A percentile compares a stretch with the other conserved stretches of the same genome.
phyloP scores from a whole-genome alignment of 2,329 filamentous ascomycete genomes.

The Pseudogymnoascus sp. region DNA sequence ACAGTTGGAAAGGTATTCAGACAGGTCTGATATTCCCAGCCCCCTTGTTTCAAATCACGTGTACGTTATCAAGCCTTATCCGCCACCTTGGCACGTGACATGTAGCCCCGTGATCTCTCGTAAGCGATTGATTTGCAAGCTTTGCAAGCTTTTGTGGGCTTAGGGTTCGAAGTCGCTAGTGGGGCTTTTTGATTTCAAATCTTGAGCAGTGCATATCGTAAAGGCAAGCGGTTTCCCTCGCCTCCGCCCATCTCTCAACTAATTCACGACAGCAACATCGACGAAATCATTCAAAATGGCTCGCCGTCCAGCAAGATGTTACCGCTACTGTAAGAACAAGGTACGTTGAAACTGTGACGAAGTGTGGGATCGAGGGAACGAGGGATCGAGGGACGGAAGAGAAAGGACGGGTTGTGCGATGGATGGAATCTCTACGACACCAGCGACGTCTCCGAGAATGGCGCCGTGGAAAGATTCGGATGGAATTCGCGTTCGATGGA shows the following conservation, averaged over 20 bases:
- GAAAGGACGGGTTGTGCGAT: background rate
- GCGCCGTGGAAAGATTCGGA: background rate
- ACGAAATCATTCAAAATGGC: slow-evolving; percentile 81
- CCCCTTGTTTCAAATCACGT: background rate
- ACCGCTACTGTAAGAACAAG: slow-evolving; percentile 99
- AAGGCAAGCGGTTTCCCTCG: slow-evolving; percentile 7
- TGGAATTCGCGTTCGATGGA: background rate
- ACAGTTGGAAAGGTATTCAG: background rate
- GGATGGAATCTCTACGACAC: background rate
- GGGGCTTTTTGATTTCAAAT: slow-evolving; percentile 9
- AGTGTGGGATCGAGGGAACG: background rate
- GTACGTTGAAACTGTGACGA: slow-evolving; percentile 44
- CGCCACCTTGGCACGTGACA: background rate
- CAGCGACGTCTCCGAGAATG: background rate
- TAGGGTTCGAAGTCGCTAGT: slow-evolving; percentile 5
- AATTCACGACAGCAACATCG: slow-evolving; percentile 23
- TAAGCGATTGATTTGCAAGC: slow-evolving; percentile 9
- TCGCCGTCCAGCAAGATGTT: slow-evolving; percentile 98
- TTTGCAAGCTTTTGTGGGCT: slow-evolving; percentile 10
- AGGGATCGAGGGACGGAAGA: background rate
- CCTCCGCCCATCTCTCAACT: slow-evolving; percentile 7
- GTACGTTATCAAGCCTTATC: background rate
- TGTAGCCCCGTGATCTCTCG: slow-evolving; percentile 1
- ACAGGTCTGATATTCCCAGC: background rate
- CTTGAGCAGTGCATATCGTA: slow-evolving; percentile 25